These are phyloP conservation scores for Rhizopogon sp. DNA, from an alignment of 768 basidiomycete genomes.

Conservation along the genomic window DNA sequence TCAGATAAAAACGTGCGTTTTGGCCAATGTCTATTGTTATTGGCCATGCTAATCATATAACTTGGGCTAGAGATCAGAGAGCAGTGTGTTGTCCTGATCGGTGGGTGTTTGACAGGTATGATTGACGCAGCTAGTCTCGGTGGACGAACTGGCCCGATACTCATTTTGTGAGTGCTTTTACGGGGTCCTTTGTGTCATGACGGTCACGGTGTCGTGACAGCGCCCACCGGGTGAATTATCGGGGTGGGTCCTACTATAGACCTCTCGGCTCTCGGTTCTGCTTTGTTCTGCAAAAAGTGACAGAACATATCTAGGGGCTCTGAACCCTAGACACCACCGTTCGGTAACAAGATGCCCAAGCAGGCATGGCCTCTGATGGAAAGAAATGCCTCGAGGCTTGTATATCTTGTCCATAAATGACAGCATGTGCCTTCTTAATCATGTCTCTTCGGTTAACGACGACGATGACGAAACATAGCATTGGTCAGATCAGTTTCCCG, in stretches of 20 bases:
- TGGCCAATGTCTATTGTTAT: neutral
- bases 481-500: slow-evolving; percentile 30
- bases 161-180: slow-evolving; percentile 8
- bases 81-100: slow-evolving; percentile 20
- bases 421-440: slow-evolving; percentile 37
- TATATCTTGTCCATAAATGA: slow-evolving; percentile 34
- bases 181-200: slow-evolving; percentile 30
- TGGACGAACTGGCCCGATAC: slow-evolving; percentile 32
- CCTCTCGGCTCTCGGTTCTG: slow-evolving; percentile 1
- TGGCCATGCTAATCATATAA: neutral
- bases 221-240: slow-evolving; percentile 13
- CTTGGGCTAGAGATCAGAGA: slow-evolving; percentile 9
- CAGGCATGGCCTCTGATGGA: slow-evolving; percentile 39
- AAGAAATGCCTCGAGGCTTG: slow-evolving; percentile 32
- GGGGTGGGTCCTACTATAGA: slow-evolving; percentile 41
- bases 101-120: slow-evolving; percentile 28
- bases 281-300: neutral
- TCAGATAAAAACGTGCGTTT: neutral
- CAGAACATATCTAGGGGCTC: neutral
- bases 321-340: slow-evolving; percentile 28
- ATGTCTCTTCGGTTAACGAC: slow-evolving; percentile 41
- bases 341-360: slow-evolving; percentile 48
- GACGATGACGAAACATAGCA: slow-evolving; percentile 46
- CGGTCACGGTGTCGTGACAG: too few relatives aligned
- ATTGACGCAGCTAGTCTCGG: slow-evolving; percentile 32